Conservation (phyloP, 495 filamentous ascomycete genomes). For the Neurospora africana region DNA sequence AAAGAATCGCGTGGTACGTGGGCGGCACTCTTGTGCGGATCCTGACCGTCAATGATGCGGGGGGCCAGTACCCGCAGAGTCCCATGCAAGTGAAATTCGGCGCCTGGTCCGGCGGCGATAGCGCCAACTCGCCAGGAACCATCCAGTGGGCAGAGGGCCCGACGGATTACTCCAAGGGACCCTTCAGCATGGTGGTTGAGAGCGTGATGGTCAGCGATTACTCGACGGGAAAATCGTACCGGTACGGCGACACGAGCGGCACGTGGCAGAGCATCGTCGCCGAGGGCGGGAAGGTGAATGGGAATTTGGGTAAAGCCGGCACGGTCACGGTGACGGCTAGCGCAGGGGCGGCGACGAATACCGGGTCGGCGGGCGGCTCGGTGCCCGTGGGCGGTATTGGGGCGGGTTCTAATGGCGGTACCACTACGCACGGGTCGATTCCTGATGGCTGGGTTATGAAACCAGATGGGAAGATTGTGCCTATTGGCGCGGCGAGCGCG, state of each 20-base stretch:
- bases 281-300: slow-evolving; percentile 49
- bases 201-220: slow-evolving; percentile 74
- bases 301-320: slow-evolving; percentile 39
- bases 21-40: slow-evolving; percentile 62
- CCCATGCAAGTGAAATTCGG: slow-evolving; percentile 83
- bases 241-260: slow-evolving; percentile 65
- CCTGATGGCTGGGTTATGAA: slow-evolving; percentile 69
- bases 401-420: slow-evolving; percentile 10
- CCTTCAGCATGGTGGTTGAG: slow-evolving; percentile 78
- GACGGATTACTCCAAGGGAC: slow-evolving; percentile 68
- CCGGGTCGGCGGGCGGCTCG: slow-evolving; percentile 23
- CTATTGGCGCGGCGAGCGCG: slow-evolving; percentile 37
- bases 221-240: slow-evolving; percentile 75
- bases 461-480: slow-evolving; percentile 56
- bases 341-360: slow-evolving; percentile 24
- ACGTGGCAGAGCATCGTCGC: slow-evolving; percentile 54
- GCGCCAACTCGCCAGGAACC: slow-evolving; percentile 59
- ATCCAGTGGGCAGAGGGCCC: slow-evolving; percentile 79
- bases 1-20: slow-evolving; percentile 72
- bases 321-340: slow-evolving; percentile 37
- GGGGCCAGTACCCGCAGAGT: slow-evolving; percentile 75
- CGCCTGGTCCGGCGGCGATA: slow-evolving; percentile 78
- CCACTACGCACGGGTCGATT: slow-evolving; percentile 38
- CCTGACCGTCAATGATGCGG: slow-evolving; percentile 45
- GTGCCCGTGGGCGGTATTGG: slow-evolving; percentile 51